Base-by-base conservation (phyloP, 805 yeast species). In the Starmerella bombicola region DNA sequence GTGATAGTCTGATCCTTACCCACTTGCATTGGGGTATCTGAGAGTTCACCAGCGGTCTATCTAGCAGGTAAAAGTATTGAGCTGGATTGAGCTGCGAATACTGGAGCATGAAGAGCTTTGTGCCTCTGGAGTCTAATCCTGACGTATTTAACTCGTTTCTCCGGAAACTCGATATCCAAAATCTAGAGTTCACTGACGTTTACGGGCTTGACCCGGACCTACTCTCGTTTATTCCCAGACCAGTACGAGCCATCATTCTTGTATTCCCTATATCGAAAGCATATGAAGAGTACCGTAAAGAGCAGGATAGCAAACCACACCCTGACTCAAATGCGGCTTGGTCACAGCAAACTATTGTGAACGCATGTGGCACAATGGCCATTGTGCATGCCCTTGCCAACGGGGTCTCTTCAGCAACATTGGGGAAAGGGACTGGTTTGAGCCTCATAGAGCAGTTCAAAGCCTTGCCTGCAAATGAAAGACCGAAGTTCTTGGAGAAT, bases 361-460 rank as follows among this genome's bases (percentile, higher is more conserved):
- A 88, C 57, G 93, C 93, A 0, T 88, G 98, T 63, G 98, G 98
- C 4, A 69, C 93, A 24, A 83, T 80, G 60, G 97, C 95, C 0
- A 58, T 91, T 34, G 62, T 88, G 18, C 96, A 88, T 53, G 66
- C 76, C 0, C 50, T 71, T 7, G 58, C 69, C 31, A 59, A 69
- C 35, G 59, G 58, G 9, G 50, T 58, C 4, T 60, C 62, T 6
- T 33, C 40, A 5, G 53, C 49, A 17, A 35, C 44, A 19, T 44
- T 65, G 19, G 49, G 53, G 22, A 15, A 26, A 3, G 53, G 52
- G 17, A 37, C 55, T 17, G 63, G 59, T 24, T 45, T 39, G 31
- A 48, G 50, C 22, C 51, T 64, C 29, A 45, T 58, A 2, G 42
- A 40, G 12, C 50, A 58, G 5, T 47, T 65, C 7, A 41, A 43